phyloP scores from a whole-genome alignment of 345 rosid genomes.

The Linum usitatissimum region DNA sequence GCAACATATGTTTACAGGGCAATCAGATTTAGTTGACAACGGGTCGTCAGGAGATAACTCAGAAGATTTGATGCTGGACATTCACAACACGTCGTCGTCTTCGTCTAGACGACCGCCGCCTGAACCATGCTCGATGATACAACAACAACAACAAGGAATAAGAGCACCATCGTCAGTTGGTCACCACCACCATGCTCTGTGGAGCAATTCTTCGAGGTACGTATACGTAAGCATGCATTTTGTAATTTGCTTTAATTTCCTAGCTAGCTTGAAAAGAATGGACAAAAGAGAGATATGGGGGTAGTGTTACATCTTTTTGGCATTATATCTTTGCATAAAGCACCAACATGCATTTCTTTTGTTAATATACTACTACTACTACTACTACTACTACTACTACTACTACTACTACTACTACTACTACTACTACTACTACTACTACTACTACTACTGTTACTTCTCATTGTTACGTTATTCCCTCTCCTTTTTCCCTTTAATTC shows the following conservation, averaged over 20 bases:
- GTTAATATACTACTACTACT: not conserved
- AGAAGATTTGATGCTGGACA: conserved; percentile 74
- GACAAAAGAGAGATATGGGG: not conserved
- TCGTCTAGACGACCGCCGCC: not conserved
- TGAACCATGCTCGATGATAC: not conserved
- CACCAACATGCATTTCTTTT: not conserved
- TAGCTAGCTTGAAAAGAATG: not conserved
- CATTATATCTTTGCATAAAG: not conserved
- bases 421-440: too few species aligned
- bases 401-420: too few species aligned
- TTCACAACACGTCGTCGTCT: conserved; percentile 20
- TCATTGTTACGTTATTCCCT: too few species aligned
- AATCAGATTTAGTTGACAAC: conserved; percentile 59
- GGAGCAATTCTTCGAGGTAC: conserved; percentile 70
- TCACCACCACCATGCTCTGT: conserved; percentile 30
- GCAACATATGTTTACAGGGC: conserved; percentile 32
- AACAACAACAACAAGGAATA: conserved; percentile 31
- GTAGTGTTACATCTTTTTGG: not conserved
- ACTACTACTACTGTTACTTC: too few species aligned
- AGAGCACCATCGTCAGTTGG: conserved; percentile 23
- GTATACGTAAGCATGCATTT: not conserved
- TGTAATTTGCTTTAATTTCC: not conserved
- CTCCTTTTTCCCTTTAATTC: not conserved
- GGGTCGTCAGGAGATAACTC: conserved; percentile 83
- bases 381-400: too few species aligned